These are phyloP conservation scores for Ustilago trichophora DNA, from an alignment of 1,284 basidiomycete species.

Conservation along the genomic window DNA sequence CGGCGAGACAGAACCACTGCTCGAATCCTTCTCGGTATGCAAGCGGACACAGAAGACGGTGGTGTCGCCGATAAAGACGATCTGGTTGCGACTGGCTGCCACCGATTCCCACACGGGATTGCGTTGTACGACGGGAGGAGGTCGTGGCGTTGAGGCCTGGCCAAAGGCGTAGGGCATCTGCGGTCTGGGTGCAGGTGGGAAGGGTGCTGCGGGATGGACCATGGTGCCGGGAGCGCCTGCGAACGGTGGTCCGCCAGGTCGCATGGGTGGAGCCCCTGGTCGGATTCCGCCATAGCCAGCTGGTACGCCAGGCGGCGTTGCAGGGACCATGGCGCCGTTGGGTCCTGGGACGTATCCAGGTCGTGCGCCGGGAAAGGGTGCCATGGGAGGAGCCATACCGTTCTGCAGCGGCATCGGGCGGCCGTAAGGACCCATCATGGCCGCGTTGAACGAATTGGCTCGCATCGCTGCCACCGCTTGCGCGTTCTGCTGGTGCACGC, in stretches of 20 bases:
- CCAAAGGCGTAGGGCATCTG: constrained; percentile 50
- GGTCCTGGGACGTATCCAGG: constrained; percentile 27
- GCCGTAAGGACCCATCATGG: constrained; percentile 35
- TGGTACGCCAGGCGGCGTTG: constrained; percentile 17
- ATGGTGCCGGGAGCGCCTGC: constrained; percentile 29
- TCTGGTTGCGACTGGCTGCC: constrained; percentile 59
- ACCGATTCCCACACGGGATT: constrained; percentile 63
- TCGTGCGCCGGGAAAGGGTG: constrained; percentile 27
- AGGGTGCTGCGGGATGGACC: constrained; percentile 31
- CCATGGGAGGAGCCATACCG: constrained; percentile 28
- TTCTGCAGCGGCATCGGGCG: constrained; percentile 35
- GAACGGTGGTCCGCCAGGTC: constrained; percentile 23
- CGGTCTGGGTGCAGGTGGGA: constrained; percentile 22
- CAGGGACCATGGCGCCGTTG: constrained; percentile 34
- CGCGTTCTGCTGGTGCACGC: constrained; percentile 39
- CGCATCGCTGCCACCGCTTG: constrained; percentile 45
- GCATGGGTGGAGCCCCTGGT: constrained; percentile 33
- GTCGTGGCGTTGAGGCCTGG: constrained; percentile 31
- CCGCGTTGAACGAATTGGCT: constrained; percentile 39
- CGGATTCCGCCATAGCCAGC: constrained; percentile 16
- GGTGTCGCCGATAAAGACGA: constrained; percentile 62
- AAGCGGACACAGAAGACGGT: constrained; percentile 58
- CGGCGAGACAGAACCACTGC: constrained; percentile 32
- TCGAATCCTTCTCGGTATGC: constrained; percentile 38
- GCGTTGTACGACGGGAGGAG: constrained; percentile 49